Base-by-base conservation (phyloP, 257 asterid species). In the Orobanche coerulescens region DNA sequence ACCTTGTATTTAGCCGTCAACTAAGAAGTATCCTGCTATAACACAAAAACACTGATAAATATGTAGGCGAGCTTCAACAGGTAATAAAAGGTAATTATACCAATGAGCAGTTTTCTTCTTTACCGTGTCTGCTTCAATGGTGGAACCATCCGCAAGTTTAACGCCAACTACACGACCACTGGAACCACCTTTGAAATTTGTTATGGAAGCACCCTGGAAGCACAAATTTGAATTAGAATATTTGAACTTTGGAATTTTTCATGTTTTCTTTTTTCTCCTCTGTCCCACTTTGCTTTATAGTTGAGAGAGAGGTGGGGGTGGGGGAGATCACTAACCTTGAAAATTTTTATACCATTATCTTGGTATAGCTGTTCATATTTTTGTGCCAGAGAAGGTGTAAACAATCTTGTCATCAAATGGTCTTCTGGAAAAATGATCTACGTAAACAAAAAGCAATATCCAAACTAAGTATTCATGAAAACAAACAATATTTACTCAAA, bases 91-190 rank as follows among this genome's bases (percentile, higher is more conserved):
- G 5, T 47, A 15, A 3, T 34, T 16, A 7, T 23, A 37, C 8
- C 25, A 16, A 66, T 4, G 8, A 64, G 48, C 46, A 58, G 20
- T 16, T 59, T 54, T 70, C 58, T 6, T 9, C 19, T 25, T 67
- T 86, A 91, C 98, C 89, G 77, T 75, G 69, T 91, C 96, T 55
- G 93, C 94, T 72, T 85, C 96, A 64, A 88, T 77, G 31, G 75
- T 67, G 30, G 92, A 80, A 57, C 96, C 94, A 70, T 82, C 44
- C 58, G 65, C 95, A 33, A 91, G 94, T 70, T 77, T 85, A 49
- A 91, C 90, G 62, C 81, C 81, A 62, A 84, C 73, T 46, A 88
- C 95, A 31, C 58, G 84, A 22, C 97, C 96, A 77, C 80, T 85
- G 55, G 96, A 64, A 72, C 85, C 87, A 78, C 86, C 85, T 74